Evolutionary conservation across 2,329 filamentous ascomycete species (phyloP), one percentile per base, ranked within the genome.

Genomic region (Colletotrichum coccodes): DNA sequence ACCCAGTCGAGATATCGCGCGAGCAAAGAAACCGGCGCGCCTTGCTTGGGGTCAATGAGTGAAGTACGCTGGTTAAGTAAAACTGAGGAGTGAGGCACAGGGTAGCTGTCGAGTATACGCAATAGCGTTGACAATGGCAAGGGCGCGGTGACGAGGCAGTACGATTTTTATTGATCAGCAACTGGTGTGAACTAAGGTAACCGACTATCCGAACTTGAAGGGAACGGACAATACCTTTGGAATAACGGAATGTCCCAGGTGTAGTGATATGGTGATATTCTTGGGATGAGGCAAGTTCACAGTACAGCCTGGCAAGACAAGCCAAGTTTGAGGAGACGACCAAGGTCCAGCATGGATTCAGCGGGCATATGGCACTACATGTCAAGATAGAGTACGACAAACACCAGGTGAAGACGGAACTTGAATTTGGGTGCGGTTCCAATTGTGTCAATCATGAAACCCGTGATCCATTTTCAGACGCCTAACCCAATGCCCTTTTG

Each of bases 401-500:
- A 21, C 58, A 56, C 57, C 44, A 49, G 50, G 64, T 57, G 49
- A 56, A 52, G 52, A 63, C 50, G 64, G 58, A 63, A 60, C 47
- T 67, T 63, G 58, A 63, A 62, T 67, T 67, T 62, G 50, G 50
- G 50, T 36, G 38, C 44, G 57, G 57, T 46, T 60, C 50, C 58
- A 63, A 63, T 44, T 34, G 38, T 44, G 38, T 54, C 54, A 63
- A 61, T 67, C 64, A 38, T 67, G 64, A 62, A 67, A 67, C 64
- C 64, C 47, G 60, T 67, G 44, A 67, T 67, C 58, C 64, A 67
- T 67, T 67, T 63, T 67, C 64, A 67, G 64, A 67, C 64, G 64
- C 64, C 64, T 67, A 63, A 67, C 50, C 64, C 64, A 67, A 57
- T 67, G 57, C 64, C 49, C 61, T 36, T 53, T 50, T 49, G 36